Evolutionary conservation across 331 rosid genomes (phyloP), one percentile per base, ranked within the genome.

Genomic region (Erythrophleum ivorense): DNA sequence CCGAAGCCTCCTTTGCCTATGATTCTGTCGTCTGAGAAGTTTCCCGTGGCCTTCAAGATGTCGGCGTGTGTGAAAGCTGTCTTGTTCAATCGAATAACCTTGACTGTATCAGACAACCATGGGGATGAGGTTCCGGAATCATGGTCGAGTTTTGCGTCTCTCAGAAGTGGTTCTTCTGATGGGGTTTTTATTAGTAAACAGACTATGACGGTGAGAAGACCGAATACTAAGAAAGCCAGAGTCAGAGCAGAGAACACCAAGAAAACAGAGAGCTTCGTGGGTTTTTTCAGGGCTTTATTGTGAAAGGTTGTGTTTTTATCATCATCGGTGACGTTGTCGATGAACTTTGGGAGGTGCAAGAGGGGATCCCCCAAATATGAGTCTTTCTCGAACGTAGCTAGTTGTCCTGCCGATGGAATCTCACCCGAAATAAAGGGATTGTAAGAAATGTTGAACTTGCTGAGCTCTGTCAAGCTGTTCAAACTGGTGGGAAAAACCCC

Each of bases 1-100:
- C 98, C 98, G 52, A 78, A 95, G 16, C 98, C 98, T 52, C 98
- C 98, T 57, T 85, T 95, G 76, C 98, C 98, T 53, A 95, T 89
- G 36, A 95, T 76, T 70, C 94, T 88, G 13, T 87, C 71, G 66
- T 93, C 98, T 1, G 90, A 88, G 86, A 95, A 95, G 57, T 93
- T 90, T 0, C 83, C 82, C 0, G 98, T 95, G 43, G 98, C 97
- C 59, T 87, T 81, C 66, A 95, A 83, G 74, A 95, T 93, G 78
- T 91, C 98, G 8, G 91, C 81, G 73, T 95, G 88, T 3, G 98
- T 95, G 79, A 93, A 95, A 33, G 93, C 88, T 21, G 88, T 88
- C 78, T 84, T 92, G 88, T 92, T 91, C 62, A 95, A 81, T 58
- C 90, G 94, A 76, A 95, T 91, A 64, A 95, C 81, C 84, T 91